phyloP scores from a whole-genome alignment of 495 filamentous ascomycete species.

The Aspergillus incahuasiensis region DNA sequence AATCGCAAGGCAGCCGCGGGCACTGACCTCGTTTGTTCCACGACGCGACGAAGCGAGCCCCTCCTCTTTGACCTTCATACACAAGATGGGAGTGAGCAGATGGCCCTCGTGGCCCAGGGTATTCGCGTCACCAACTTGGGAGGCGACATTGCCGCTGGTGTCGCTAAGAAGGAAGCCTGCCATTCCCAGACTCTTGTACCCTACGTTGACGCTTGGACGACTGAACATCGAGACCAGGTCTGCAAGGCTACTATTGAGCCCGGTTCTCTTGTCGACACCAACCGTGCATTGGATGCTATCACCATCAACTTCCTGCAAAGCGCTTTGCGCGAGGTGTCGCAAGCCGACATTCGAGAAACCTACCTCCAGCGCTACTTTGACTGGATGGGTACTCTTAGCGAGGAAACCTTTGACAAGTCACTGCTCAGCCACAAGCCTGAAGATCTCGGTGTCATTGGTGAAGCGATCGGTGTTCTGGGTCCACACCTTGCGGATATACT shows the following conservation, averaged over 20 bases:
- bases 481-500: conserved; percentile 2
- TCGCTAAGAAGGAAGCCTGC: not conserved
- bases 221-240: conserved; percentile 2
- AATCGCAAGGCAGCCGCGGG: not conserved
- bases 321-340: not conserved
- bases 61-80: conserved; percentile 4
- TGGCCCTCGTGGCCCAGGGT: conserved; percentile 7
- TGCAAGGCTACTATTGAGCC: not conserved
- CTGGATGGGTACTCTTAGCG: conserved; percentile 3
- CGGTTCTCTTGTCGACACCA: not conserved
- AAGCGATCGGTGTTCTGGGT: conserved; percentile 2
- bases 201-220: conserved; percentile 6
- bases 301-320: not conserved
- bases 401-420: not conserved
- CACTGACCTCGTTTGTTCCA: not conserved
- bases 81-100: not conserved
- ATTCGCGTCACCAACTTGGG: conserved; percentile 8
- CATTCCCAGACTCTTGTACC: conserved; percentile 7
- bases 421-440: not conserved
- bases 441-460: conserved; percentile 3
- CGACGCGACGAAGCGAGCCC: not conserved
- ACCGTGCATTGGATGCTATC: not conserved
- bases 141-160: not conserved
- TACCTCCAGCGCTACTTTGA: conserved; percentile 3
- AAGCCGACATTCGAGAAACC: not conserved